Base-by-base conservation (phyloP, 2,329 filamentous ascomycete genomes). In the Periconia macrospinosa region DNA sequence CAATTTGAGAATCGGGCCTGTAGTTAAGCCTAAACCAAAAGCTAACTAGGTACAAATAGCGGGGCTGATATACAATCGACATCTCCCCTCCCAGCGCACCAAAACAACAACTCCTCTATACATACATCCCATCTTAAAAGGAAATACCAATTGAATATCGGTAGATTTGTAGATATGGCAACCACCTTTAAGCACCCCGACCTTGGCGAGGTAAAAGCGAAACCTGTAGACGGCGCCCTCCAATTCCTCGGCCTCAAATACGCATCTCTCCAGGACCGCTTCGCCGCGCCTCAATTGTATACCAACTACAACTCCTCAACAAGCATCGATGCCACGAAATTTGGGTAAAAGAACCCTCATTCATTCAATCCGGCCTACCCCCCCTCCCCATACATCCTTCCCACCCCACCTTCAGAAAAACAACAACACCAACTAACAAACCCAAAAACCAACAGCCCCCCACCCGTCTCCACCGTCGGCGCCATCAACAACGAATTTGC, bases 401-500 rank as follows among this genome's bases (percentile, higher is more conserved):
- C n/a, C n/a, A n/a, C n/a, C n/a, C n/a, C n/a, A n/a, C n/a, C n/a
- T n/a, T n/a, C 33, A 18, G 10, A 10, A 20, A 30, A 45, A 40
- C 13, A n/a, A 30, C 30, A 15, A 17, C 20, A 7, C 41, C 50
- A 52, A 13, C 49, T 27, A 27, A 27, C 23, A 27, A 3, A 27
- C 23, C 23, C 23, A 3, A 27, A 27, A 15, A 35, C 6, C 18
- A 9, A 20, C 19, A 69, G 63, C 7, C 63, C 62, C 43, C 61
- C 61, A 72, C 71, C 75, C 2, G 63, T 79, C 11, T 77, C 74
- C 6, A 71, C 71, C 19, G 65, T 72, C 0, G 65, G 70, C 15
- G 78, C 76, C 9, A 72, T 76, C 44, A 72, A 82, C 37, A 59
- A 68, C 2, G 82, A 83, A 52, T 75, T 78, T n/a, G 59, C 65